phyloP scores from a whole-genome alignment of 495 filamentous ascomycete species.

The Neurospora sp. region DNA sequence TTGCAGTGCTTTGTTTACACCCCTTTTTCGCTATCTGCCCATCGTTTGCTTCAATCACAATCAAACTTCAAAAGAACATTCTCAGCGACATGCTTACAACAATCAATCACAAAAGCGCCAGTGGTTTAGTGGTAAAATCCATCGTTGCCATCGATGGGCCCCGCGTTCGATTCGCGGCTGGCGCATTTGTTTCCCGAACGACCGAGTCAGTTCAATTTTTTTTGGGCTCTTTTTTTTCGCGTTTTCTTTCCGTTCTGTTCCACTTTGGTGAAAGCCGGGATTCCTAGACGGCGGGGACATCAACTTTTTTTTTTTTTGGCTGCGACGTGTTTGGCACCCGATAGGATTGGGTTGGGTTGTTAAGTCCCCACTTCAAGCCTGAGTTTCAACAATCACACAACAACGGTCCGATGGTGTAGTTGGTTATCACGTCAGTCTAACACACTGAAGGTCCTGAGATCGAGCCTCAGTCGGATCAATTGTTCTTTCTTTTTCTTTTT shows the following conservation, averaged over 20 bases:
- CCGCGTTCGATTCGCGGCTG: slow-evolving; percentile 42
- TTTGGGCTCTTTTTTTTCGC: no score
- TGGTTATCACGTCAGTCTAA: not conserved
- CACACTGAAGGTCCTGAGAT: not conserved
- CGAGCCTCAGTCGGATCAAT: slow-evolving; percentile 8
- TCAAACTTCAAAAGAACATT: not conserved
- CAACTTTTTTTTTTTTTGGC: no score
- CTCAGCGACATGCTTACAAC: not conserved
- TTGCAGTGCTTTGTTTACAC: not conserved
- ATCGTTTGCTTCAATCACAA: not conserved
- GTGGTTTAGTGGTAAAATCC: slow-evolving; percentile 46
- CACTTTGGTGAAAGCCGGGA: not conserved
- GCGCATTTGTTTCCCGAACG: slow-evolving; percentile 15
- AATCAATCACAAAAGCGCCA: slow-evolving; percentile 3
- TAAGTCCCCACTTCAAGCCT: not conserved
- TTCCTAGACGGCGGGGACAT: no score
- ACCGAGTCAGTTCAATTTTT: not conserved
- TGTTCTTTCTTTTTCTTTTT: slow-evolving; percentile 2
- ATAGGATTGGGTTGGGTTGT: not conserved
- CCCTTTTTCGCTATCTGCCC: not conserved
- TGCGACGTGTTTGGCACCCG: no score
- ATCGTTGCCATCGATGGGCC: slow-evolving; percentile 45
- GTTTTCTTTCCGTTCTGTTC: not conserved
- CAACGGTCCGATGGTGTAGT: not conserved
- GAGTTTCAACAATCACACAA: not conserved